These are phyloP conservation scores for Polytrichum formosum DNA, from an alignment of 225 moss, liverwort and hornwort species.

Conservation along the genomic window DNA sequence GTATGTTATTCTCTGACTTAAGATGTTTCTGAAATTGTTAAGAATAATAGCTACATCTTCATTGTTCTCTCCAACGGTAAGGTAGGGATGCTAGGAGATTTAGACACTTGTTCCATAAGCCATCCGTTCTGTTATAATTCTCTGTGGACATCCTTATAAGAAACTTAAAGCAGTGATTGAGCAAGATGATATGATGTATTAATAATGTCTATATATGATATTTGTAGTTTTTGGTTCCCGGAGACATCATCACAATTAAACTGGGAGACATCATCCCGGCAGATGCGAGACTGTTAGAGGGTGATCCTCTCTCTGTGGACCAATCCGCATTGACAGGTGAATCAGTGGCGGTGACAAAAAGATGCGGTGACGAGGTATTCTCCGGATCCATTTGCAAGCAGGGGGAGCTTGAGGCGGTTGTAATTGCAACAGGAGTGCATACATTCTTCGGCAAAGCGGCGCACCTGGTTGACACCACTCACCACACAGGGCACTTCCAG, in stretches of 20 bases:
- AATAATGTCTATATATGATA: no score
- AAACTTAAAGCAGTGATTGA: no score
- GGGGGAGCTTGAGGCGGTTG: slow-evolving; percentile 58
- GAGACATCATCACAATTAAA: slow-evolving; percentile 56
- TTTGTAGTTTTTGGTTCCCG: slow-evolving; percentile 40
- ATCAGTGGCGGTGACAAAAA: slow-evolving; percentile 52
- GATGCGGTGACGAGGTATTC: slow-evolving; percentile 49
- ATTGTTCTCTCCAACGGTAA: no score
- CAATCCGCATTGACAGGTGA: slow-evolving; percentile 61
- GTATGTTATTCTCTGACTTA: no score
- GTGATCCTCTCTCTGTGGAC: slow-evolving; percentile 55
- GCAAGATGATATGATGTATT: no score
- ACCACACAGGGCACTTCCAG: slow-evolving; percentile 57
- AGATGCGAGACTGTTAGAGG: slow-evolving; percentile 54
- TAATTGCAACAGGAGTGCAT: slow-evolving; percentile 55
- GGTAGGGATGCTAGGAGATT: no score
- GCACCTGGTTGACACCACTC: slow-evolving; percentile 54
- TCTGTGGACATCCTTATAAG: no score
- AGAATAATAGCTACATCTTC: no score
- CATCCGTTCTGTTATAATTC: no score
- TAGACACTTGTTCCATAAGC: no score
- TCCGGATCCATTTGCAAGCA: slow-evolving; percentile 67
- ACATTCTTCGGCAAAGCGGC: slow-evolving; percentile 72
- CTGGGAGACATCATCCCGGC: slow-evolving; percentile 64
- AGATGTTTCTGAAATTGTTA: no score